A percentile compares a stretch with the other conserved stretches of the same genome.
These are phyloP conservation scores for Aureobasidium sp. DNA, from an alignment of 2,329 filamentous ascomycete species.

Conservation along the genomic window DNA sequence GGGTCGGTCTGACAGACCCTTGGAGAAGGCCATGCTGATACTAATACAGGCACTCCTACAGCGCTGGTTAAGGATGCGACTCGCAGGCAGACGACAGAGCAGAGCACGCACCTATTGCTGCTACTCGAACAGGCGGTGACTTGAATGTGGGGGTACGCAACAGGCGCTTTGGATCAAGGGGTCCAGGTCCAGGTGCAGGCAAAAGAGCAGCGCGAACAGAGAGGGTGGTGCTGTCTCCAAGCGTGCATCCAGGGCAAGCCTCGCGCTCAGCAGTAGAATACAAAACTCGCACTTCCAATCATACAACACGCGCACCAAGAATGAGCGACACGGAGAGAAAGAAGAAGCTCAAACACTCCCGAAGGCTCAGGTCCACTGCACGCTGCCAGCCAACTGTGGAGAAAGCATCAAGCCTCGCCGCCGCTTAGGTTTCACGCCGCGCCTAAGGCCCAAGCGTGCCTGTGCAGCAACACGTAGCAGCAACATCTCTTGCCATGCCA, in stretches of 20 bases:
- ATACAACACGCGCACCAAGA: constrained; percentile 7
- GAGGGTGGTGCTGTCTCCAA: not conserved
- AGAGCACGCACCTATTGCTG: not conserved
- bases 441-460: not conserved
- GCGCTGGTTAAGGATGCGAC: not conserved
- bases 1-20: constrained; percentile 58
- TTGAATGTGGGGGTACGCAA: constrained; percentile 5
- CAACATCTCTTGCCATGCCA: not conserved
- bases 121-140: constrained; percentile 15
- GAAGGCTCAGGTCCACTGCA: not conserved
- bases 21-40: constrained; percentile 56
- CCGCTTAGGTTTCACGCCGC: constrained; percentile 2
- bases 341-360: constrained; percentile 7
- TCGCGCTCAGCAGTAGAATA: constrained; percentile 12
- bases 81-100: constrained; percentile 1
- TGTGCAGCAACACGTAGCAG: not conserved
- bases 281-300: constrained; percentile 5
- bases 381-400: constrained; percentile 1
- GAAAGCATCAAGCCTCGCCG: constrained; percentile 12
- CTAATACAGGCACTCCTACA: not conserved
- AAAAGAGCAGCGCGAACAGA: not conserved
- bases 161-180: constrained; percentile 13
- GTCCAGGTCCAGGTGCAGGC: not conserved
- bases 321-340: not conserved
- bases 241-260: constrained; percentile 3